phyloP scores from a whole-genome alignment of 73 alveolate genomes.

The Paramecium octaurelia region DNA sequence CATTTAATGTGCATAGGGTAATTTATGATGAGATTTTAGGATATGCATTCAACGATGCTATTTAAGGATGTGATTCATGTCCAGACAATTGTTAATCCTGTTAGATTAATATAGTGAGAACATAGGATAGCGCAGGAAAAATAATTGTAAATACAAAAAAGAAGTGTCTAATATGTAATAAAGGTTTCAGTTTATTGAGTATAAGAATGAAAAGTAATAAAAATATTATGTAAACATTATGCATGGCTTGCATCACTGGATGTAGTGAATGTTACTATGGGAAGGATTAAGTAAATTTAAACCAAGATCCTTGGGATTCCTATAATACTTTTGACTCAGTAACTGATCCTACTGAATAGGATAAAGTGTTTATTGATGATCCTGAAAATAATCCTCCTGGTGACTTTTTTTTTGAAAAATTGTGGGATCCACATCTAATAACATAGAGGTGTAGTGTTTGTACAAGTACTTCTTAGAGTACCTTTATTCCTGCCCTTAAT shows the following conservation, averaged over 20 bases:
- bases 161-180: slow-evolving; percentile 16
- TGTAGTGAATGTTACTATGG: slow-evolving; percentile 17
- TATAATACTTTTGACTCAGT: not conserved
- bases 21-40: not conserved
- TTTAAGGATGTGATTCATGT: slow-evolving; percentile 49
- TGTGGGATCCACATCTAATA: not conserved
- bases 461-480: not conserved
- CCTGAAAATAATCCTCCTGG: not conserved
- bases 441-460: not conserved
- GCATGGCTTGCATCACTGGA: not conserved
- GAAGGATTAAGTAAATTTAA: not conserved
- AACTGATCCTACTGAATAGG: not conserved
- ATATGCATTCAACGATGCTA: slow-evolving; percentile 25
- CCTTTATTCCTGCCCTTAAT: not conserved
- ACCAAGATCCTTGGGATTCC: not conserved
- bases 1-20: slow-evolving; percentile 19
- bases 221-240: not conserved
- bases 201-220: not conserved
- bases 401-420: not conserved
- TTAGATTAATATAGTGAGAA: not conserved
- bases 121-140: not conserved
- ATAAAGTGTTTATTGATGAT: not conserved
- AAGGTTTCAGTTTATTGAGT: not conserved
- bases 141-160: not conserved
- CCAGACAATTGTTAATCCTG: slow-evolving; percentile 20